Evolutionary conservation across 345 rosid genomes (phyloP).

Genomic region (Citrus unshiu): DNA sequence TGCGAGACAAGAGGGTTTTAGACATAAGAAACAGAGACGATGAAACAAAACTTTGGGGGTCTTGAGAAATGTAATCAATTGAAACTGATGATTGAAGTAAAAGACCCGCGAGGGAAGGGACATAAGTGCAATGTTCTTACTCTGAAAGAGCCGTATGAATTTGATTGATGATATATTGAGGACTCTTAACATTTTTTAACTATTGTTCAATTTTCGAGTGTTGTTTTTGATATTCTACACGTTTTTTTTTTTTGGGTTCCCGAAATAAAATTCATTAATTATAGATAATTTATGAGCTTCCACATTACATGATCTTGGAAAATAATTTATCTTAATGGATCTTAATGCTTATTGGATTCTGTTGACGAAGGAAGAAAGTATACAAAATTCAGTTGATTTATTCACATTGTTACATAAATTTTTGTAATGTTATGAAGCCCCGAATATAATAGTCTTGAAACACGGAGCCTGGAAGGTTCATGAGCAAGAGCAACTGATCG

Average conservation of each 20-base stretch:
- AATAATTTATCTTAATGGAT: too few relatives aligned
- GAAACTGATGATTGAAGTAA: neutral
- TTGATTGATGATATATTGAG: neutral
- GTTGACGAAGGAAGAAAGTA: neutral
- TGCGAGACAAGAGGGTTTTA: slow-evolving; percentile 64
- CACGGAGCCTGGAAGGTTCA: neutral
- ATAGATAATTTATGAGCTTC: too few relatives aligned
- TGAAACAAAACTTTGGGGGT: neutral
- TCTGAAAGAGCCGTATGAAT: neutral
- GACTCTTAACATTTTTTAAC: neutral
- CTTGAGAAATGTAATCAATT: neutral
- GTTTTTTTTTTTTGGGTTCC: too few relatives aligned
- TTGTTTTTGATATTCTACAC: neutral
- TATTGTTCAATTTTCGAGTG: neutral
- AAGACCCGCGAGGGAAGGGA: neutral
- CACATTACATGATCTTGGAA: too few relatives aligned
- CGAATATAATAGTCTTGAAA: neutral
- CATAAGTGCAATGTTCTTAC: neutral
- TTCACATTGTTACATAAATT: neutral
- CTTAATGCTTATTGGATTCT: neutral
- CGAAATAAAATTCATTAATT: too few relatives aligned
- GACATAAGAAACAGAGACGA: slow-evolving; percentile 42
- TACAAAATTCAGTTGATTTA: neutral
- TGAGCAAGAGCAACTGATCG: neutral
- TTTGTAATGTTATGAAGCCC: neutral